Conservation (phyloP, 345 rosid species). For the Linum usitatissimum region DNA sequence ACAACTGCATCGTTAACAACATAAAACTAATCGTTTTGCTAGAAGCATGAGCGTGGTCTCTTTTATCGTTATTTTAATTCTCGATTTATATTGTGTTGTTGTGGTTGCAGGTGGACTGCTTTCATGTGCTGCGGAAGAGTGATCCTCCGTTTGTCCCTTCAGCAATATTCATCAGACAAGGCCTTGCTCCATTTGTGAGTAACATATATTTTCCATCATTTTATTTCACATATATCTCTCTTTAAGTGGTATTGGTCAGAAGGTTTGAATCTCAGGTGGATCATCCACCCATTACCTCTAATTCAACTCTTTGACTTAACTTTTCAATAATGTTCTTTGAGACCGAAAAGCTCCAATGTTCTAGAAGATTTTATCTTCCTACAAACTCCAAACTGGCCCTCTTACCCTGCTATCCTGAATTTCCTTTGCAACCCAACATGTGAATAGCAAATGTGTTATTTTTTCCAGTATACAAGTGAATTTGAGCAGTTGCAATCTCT, state of each 20-base stretch:
- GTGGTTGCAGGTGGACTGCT: slow-evolving; percentile 77
- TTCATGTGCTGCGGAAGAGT: slow-evolving; percentile 93
- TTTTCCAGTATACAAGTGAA: neutral
- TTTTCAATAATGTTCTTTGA: neutral
- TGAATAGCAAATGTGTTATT: neutral
- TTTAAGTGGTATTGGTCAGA: neutral
- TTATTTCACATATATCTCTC: no score
- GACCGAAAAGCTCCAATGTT: neutral
- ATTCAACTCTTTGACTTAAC: no score
- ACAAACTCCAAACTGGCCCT: neutral
- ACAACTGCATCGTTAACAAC: neutral
- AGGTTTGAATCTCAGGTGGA: neutral
- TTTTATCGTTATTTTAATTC: no score
- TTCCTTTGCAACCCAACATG: no score
- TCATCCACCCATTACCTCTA: no score
- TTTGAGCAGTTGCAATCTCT: neutral
- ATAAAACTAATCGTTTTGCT: neutral
- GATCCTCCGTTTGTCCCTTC: slow-evolving; percentile 86
- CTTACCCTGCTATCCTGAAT: neutral
- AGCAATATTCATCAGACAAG: slow-evolving; percentile 74
- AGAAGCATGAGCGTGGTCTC: neutral
- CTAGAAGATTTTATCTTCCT: neutral
- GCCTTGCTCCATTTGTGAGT: slow-evolving; percentile 87
- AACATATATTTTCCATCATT: neutral
- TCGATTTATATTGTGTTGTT: slow-evolving; percentile 6